Conservation (phyloP, 768 basidiomycete genomes). For the Paxillus ammoniavirescens region DNA sequence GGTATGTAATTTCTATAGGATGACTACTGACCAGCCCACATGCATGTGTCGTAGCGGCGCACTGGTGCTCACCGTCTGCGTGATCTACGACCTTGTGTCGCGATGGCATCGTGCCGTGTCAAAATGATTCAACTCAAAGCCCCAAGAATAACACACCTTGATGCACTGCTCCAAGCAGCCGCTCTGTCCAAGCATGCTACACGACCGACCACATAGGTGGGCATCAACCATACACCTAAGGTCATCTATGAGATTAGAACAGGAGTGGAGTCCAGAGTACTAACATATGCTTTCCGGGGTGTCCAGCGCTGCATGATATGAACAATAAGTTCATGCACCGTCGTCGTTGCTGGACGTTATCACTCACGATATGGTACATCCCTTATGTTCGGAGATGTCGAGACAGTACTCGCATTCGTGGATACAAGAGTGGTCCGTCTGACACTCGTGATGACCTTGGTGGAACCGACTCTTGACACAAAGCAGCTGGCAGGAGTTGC, state of each 20-base stretch:
- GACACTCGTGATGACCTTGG: slow-evolving; percentile 43
- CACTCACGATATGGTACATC: slow-evolving; percentile 45
- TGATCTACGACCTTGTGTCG: slow-evolving; percentile 40
- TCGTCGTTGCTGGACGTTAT: not conserved
- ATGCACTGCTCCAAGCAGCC: slow-evolving; percentile 51
- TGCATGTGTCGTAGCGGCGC: slow-evolving; percentile 45
- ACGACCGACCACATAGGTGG: slow-evolving; percentile 51
- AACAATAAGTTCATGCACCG: not conserved
- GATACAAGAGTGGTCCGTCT: slow-evolving; percentile 42
- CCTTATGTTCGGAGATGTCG: slow-evolving; percentile 29
- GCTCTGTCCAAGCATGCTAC: slow-evolving; percentile 37
- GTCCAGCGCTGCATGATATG: slow-evolving; percentile 41
- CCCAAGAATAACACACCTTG: slow-evolving; percentile 34
- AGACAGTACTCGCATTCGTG: slow-evolving; percentile 39
- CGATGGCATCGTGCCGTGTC: not conserved
- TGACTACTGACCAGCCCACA: slow-evolving; percentile 46
- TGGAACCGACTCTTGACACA: slow-evolving; percentile 47
- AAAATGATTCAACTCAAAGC: not conserved
- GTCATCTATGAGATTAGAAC: not conserved
- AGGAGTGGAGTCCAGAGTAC: slow-evolving; percentile 7
- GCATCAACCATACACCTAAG: slow-evolving; percentile 45
- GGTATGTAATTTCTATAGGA: not conserved
- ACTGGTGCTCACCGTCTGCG: slow-evolving; percentile 43
- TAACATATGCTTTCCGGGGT: slow-evolving; percentile 49
- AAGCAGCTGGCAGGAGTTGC: slow-evolving; percentile 42